Base-by-base conservation (phyloP, 2,329 filamentous ascomycete genomes). In the Fusarium scirpi region DNA sequence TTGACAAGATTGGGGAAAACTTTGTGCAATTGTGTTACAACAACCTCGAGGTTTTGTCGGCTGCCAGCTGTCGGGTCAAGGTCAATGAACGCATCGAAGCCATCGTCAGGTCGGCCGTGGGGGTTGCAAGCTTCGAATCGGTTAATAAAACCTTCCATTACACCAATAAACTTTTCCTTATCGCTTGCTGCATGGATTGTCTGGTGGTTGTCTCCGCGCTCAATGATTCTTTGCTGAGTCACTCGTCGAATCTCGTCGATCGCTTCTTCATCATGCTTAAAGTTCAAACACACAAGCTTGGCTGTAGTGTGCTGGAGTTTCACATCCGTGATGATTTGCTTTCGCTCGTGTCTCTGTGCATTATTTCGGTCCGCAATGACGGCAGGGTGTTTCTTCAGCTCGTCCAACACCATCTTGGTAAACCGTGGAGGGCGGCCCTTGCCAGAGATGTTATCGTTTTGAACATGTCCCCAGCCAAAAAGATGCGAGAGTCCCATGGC, bases 331-430 rank as follows among this genome's bases (percentile, higher is more conserved):
- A 98, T 91, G 13, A 99, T 85, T 81, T 99, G 96, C 75, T 92
- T 88, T 65, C 96, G 90, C 82, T 99, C 96, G 52, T 94, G 92
- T 71, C 86, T 91, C 79, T 94, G 91, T 52, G 97, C 94, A 77
- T 98, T 99, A 81, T 99, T 99, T 22, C 96, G 89, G 80, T 99
- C 96, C 4, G 96, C 94, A 75, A 97, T 89, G 57, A 97, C 94
- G 2, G 90, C 95, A 1, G 90, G 86, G 47, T 90, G 84, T 1
- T 86, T 83, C 24, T 87, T 82, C 32, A 98, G 85, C 57, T 89
- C 80, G 25, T 90, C 86, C 54, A 91, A 85, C 41, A 97, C 85
- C 38, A 89, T 88, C 53, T 89, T 86, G 1, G 91, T 92, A 78
- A 99, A 98, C 57, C 89, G 87, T 67, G 91, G 89, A 5, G 94